Evolutionary conservation across 495 filamentous ascomycete genomes (phyloP), one percentile per base, ranked within the genome.

Genomic region (Parathielavia appendiculata): DNA sequence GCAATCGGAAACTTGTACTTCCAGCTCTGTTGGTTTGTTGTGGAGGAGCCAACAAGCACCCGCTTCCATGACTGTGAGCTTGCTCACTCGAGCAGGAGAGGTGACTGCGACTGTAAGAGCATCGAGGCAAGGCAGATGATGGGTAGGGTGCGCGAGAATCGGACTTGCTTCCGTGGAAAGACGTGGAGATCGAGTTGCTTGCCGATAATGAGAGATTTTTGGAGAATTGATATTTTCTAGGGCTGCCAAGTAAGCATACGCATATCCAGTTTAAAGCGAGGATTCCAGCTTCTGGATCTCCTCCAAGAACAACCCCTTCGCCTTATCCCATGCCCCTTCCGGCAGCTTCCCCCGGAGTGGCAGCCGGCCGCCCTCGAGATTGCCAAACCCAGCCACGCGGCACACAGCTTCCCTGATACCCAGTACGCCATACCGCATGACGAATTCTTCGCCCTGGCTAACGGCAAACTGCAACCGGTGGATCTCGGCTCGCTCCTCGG

Each of bases 381-480:
- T 76, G 1, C 84, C 84, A 43, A 84, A 74, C 0, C 78, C 76
- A 14, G 79, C 69, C 20, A 82, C 61, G 22, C 84, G 70, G 35
- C 69, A 79, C 12, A 79, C 70, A 3, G 80, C 84, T 68, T 87
- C 84, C 63, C 84, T 86, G 58, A 87, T 84, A 1, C 83, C 84
- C 1, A 83, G 71, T 0, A 79, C 76, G 1, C 84, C 81, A 58
- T 73, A 76, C 32, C 70, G 73, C 12, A 76, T 85, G 23, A 87
- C 73, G 38, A 86, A 68, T 72, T 84, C 81, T 70, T 87, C 84
- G 6, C 79, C 79, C 19, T 68, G 61, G 45, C 77, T 81, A 14
- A 87, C 75, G 32, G 73, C 72, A 55, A 74, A 86, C 72, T 87
- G 84, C 65, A 87, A 55, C 10, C 63, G 50, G 10, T 72, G 70